A percentile compares a stretch with the other conserved stretches of the same genome.
These are phyloP conservation scores for Chlorella sp. DNA, from an alignment of 139 green algal genomes.

Conservation along the genomic window DNA sequence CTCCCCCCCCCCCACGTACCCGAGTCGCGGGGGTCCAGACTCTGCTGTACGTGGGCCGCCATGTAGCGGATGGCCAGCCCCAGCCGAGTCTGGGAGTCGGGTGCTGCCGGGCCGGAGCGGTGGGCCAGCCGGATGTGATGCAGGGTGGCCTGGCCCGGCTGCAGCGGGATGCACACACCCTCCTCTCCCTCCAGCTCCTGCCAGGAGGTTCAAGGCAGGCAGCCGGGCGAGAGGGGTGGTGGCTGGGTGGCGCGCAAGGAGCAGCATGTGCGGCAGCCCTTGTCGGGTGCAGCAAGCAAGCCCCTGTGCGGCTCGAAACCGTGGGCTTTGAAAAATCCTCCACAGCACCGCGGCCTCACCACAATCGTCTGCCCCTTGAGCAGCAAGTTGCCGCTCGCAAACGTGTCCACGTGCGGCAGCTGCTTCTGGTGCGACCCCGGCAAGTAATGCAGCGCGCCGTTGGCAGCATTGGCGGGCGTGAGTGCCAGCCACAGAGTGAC, in stretches of 20 bases:
- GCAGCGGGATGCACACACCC: background rate
- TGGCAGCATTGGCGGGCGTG: slow-evolving; percentile 8
- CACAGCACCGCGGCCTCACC: background rate
- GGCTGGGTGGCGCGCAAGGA: too few species aligned
- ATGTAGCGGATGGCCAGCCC: slow-evolving; percentile 28
- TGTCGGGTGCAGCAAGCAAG: too few species aligned
- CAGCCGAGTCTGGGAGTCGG: background rate
- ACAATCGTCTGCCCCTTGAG: slow-evolving; percentile 30
- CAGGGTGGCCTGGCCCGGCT: slow-evolving; percentile 24
- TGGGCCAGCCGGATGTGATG: slow-evolving; percentile 35
- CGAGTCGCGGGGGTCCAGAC: slow-evolving; percentile 7
- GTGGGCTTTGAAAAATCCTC: background rate
- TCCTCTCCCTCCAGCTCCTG: slow-evolving; percentile 20
- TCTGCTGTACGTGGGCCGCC: slow-evolving; percentile 32
- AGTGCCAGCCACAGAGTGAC: slow-evolving; percentile 32
- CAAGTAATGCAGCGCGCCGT: slow-evolving; percentile 28
- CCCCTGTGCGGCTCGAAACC: too few species aligned
- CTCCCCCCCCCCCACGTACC: background rate
- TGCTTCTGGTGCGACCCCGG: slow-evolving; percentile 3
- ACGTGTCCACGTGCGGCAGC: slow-evolving; percentile 31
- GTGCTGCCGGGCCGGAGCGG: slow-evolving; percentile 10
- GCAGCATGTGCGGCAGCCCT: too few species aligned
- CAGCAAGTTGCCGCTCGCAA: slow-evolving; percentile 25
- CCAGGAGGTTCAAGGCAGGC: background rate
- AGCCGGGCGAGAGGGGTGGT: background rate